A percentile compares a stretch with the other conserved stretches of the same genome.
Evolutionary conservation across 2,329 filamentous ascomycete genomes (phyloP).

Genomic region (Fusarium sp.): DNA sequence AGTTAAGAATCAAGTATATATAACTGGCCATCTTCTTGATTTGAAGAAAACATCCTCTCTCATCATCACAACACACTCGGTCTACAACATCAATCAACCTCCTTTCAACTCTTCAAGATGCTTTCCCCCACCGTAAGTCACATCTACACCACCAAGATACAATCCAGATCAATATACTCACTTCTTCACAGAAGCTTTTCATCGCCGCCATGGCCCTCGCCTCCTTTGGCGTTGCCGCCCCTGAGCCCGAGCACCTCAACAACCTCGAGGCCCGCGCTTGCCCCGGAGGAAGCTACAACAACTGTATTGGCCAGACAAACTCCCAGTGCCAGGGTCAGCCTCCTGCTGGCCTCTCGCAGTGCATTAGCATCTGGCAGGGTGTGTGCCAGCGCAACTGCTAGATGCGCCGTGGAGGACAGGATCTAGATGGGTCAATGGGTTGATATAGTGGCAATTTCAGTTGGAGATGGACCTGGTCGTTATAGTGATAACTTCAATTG

Average conservation of each 20-base stretch:
- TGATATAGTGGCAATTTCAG: not conserved
- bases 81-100: not conserved
- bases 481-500: not conserved
- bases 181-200: not conserved
- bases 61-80: not conserved
- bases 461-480: not conserved
- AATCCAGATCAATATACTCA: not conserved
- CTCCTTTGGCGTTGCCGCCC: not conserved
- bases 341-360: not conserved
- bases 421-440: not conserved
- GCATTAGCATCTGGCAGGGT: not conserved
- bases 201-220: not conserved
- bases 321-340: not conserved
- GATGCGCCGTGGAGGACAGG: not conserved
- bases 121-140: not conserved
- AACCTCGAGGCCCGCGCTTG: slow-evolving; percentile 1
- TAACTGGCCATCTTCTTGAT: not conserved
- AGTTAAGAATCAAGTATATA: not conserved
- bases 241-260: not conserved
- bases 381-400: not conserved
- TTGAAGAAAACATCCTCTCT: not conserved
- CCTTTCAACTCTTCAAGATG: not conserved
- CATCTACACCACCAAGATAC: not conserved
- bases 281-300: not conserved
- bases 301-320: not conserved